Conservation (phyloP, 208 protist species). For the Leishmania arabica region DNA sequence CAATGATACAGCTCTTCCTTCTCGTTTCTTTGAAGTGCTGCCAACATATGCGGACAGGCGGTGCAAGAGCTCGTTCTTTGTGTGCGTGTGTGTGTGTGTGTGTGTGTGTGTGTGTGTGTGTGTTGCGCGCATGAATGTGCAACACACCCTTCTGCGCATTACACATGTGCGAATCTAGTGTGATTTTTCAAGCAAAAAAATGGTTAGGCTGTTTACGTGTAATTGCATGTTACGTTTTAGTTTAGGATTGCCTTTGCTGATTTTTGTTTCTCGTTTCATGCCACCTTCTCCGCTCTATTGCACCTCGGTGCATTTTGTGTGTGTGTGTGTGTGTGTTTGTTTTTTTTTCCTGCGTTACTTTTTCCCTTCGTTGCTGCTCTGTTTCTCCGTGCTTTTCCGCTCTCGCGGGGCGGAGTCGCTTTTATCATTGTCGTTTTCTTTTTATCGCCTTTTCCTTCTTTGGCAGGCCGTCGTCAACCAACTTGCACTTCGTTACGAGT, state of each 20-base stretch:
- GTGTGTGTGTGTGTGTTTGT: background rate
- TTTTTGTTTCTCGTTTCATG: slow-evolving; percentile 5
- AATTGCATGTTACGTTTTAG: background rate
- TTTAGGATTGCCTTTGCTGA: background rate
- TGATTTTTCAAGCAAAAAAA: background rate
- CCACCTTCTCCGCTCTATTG: background rate
- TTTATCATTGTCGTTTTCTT: background rate
- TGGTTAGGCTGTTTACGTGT: background rate
- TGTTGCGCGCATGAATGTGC: background rate
- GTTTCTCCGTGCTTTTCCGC: background rate
- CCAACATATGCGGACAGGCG: background rate
- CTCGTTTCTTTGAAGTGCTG: background rate
- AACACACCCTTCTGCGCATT: no score
- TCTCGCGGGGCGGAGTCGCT: no score
- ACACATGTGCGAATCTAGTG: background rate
- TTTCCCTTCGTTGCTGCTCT: background rate
- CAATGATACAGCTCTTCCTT: background rate
- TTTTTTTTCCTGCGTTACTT: background rate
- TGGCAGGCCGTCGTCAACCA: background rate
- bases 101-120: no score
- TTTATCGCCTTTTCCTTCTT: background rate
- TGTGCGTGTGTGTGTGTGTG: no score
- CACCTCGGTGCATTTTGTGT: background rate
- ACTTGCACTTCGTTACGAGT: no score
- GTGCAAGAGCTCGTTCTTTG: background rate